Conservation (phyloP, 2,329 filamentous ascomycete genomes). For the Byssothecium circinans region DNA sequence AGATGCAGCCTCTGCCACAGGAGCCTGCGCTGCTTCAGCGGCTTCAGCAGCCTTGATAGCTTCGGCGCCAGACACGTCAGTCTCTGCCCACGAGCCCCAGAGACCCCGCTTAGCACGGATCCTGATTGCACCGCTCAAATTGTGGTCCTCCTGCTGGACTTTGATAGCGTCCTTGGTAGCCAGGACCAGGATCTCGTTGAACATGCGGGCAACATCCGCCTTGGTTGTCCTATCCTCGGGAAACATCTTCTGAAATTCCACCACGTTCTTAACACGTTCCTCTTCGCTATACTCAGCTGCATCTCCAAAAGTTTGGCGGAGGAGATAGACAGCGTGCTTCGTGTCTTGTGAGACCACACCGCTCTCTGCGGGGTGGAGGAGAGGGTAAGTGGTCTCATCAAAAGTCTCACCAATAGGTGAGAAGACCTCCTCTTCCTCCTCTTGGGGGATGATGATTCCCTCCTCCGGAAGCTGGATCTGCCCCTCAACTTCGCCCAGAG, state of each 20-base stretch:
- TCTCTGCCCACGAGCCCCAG: constrained; percentile 95
- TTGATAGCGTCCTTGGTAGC: constrained; percentile 98
- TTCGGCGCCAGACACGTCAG: constrained; percentile 53
- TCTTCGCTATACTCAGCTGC: constrained; percentile 68
- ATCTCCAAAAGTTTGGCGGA: constrained; percentile 82
- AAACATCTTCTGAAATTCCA: constrained; percentile 88
- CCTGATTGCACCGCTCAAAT: constrained; percentile 76
- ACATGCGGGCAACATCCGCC: constrained; percentile 97
- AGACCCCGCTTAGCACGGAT: constrained; percentile 92
- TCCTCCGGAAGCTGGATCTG: constrained; percentile 32
- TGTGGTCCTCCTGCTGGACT: constrained; percentile 75
- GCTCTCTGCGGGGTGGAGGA: constrained; percentile 79
- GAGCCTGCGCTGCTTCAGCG: constrained; percentile 26
- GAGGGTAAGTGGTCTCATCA: constrained; percentile 74
- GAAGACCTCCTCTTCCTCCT: constrained; percentile 42
- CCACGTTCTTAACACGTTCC: constrained; percentile 72
- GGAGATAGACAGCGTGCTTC: constrained; percentile 91
- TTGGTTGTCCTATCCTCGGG: constrained; percentile 79
- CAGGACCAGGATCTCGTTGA: constrained; percentile 93
- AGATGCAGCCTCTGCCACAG: constrained; percentile 20
- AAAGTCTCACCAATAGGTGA: constrained; percentile 58
- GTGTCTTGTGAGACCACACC: constrained; percentile 88
- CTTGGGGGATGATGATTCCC: constrained; percentile 24
- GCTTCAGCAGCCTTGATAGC: constrained; percentile 35
- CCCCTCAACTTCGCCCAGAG: constrained; percentile 24